A percentile compares a stretch with the other conserved stretches of the same genome.
These are phyloP conservation scores for Tausonia pullulans DNA, from an alignment of 1,284 basidiomycete genomes.

Conservation along the genomic window DNA sequence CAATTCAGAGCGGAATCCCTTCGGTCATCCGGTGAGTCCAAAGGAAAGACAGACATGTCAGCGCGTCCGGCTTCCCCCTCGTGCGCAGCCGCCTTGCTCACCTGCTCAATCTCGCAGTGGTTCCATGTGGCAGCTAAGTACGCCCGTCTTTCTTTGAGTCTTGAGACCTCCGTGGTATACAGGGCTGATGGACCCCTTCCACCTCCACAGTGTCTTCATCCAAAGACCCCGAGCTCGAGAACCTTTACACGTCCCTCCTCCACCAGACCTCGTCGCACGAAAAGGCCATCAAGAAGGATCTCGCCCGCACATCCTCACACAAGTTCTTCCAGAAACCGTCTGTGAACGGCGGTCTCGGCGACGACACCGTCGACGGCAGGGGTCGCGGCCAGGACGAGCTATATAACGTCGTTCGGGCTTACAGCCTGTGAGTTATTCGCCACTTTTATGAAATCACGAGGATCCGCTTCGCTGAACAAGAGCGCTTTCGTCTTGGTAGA, in stretches of 20 bases:
- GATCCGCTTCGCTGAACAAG: no score
- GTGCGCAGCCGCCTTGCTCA: conserved; percentile 6
- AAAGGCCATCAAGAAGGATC: conserved; percentile 83
- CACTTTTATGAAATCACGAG: no score
- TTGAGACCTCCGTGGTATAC: no score
- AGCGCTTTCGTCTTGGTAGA: conserved; percentile 33
- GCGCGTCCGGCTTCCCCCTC: conserved; percentile 12
- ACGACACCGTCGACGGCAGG: conserved; percentile 42
- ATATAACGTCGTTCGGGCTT: conserved; percentile 95
- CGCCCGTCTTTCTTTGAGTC: background rate
- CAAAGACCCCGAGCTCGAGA: conserved; percentile 79
- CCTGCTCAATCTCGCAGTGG: background rate
- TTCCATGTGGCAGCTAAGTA: conserved; percentile 15
- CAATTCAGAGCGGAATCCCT: conserved; percentile 88
- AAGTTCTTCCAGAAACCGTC: conserved; percentile 63
- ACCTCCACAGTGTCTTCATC: conserved; percentile 60
- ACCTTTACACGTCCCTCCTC: conserved; percentile 67
- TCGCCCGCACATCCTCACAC: conserved; percentile 92
- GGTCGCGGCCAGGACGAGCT: conserved; percentile 92
- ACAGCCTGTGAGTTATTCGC: conserved; percentile 55
- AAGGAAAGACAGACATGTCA: conserved; percentile 6
- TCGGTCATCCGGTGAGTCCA: conserved; percentile 33
- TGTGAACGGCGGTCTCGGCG: background rate
- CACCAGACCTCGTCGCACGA: conserved; percentile 80
- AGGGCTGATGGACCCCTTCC: background rate